Evolutionary conservation across 2,329 filamentous ascomycete species (phyloP).

Genomic region (Colletotrichum sp.): DNA sequence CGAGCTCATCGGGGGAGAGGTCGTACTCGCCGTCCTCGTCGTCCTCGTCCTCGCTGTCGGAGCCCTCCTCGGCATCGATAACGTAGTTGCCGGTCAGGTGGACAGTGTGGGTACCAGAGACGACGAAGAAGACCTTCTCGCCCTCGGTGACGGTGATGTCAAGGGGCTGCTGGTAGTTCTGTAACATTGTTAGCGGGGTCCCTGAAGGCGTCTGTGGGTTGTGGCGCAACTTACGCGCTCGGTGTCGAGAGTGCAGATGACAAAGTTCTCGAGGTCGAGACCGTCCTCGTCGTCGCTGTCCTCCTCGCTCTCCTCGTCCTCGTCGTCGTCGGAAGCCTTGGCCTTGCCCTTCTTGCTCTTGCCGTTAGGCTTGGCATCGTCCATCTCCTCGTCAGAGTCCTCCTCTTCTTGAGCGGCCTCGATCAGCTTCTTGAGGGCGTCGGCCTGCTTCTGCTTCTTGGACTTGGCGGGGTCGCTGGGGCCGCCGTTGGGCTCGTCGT

Average conservation of each 20-base stretch:
- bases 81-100: slow-evolving; percentile 98
- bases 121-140: slow-evolving; percentile 91
- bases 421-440: slow-evolving; percentile 78
- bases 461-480: slow-evolving; percentile 91
- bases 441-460: slow-evolving; percentile 83
- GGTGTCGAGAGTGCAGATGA: slow-evolving; percentile 94
- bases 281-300: slow-evolving; percentile 63
- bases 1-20: slow-evolving; percentile 80
- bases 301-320: slow-evolving; percentile 61
- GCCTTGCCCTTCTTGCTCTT: slow-evolving; percentile 74
- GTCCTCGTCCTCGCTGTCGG: slow-evolving; percentile 66
- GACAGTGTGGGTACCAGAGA: slow-evolving; percentile 86
- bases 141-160: slow-evolving; percentile 90
- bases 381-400: slow-evolving; percentile 74
- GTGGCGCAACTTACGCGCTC: slow-evolving; percentile 70
- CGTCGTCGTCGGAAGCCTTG: slow-evolving; percentile 65
- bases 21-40: slow-evolving; percentile 80
- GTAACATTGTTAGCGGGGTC: slow-evolving; percentile 10
- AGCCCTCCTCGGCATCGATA: slow-evolving; percentile 69
- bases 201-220: not conserved
- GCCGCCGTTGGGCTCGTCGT: slow-evolving; percentile 76
- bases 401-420: slow-evolving; percentile 67
- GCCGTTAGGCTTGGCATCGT: slow-evolving; percentile 67
- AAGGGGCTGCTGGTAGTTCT: slow-evolving; percentile 95
- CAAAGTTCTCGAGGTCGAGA: slow-evolving; percentile 82